Percentiles rank a stretch among this genome's conserved stretches.
Evolutionary conservation across 306 rosid species (phyloP).

Genomic region (Amphicarpaea edgeworthii): DNA sequence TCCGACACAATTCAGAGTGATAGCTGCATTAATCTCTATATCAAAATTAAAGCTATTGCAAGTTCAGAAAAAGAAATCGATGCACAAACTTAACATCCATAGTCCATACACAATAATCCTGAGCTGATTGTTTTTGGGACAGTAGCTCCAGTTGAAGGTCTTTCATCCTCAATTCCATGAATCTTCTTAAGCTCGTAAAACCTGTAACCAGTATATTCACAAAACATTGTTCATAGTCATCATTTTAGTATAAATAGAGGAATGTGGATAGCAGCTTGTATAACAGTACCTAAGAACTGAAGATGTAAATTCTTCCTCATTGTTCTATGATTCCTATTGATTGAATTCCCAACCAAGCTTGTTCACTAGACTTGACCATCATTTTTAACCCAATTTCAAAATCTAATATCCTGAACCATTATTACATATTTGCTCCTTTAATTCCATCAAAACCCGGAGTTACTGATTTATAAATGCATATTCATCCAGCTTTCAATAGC

Average conservation of each 20-base stretch:
- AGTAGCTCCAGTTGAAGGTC: constrained; percentile 52
- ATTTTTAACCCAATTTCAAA: constrained; percentile 12
- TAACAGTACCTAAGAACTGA: not conserved
- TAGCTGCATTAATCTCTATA: constrained; percentile 66
- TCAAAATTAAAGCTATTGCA: constrained; percentile 24
- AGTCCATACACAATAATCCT: constrained; percentile 78
- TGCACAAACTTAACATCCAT: constrained; percentile 28
- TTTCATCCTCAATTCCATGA: constrained; percentile 89
- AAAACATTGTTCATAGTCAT: constrained; percentile 11
- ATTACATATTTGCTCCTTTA: not conserved
- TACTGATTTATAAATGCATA: constrained; percentile 20
- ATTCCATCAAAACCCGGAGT: constrained; percentile 21
- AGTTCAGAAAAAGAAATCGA: constrained; percentile 17
- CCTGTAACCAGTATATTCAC: constrained; percentile 55
- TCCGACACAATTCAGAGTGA: constrained; percentile 87
- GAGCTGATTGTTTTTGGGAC: constrained; percentile 86
- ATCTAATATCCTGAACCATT: constrained; percentile 9
- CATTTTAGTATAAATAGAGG: not conserved
- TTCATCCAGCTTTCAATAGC: constrained; percentile 15
- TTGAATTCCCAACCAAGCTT: constrained; percentile 14
- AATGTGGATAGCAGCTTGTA: not conserved
- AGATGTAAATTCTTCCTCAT: constrained; percentile 23
- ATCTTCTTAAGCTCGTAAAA: constrained; percentile 74
- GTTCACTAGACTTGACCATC: constrained; percentile 8
- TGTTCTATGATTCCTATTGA: constrained; percentile 18